Evolutionary conservation across 139 green algal species (phyloP).

Genomic region (Nannochloris sp.): DNA sequence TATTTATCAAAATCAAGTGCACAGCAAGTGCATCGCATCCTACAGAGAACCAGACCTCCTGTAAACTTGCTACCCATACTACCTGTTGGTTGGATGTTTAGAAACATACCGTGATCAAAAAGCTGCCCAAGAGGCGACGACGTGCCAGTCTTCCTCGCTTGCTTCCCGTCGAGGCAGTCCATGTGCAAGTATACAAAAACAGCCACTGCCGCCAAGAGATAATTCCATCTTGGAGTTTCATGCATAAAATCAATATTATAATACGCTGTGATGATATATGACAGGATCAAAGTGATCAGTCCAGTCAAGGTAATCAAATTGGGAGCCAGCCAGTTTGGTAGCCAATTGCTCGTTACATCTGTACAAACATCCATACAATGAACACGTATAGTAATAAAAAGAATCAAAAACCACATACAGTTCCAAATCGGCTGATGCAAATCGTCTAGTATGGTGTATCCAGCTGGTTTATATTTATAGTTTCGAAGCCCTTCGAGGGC

Average conservation of each 20-base stretch:
- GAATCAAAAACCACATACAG: constrained; percentile 29
- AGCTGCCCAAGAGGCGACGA: constrained; percentile 89
- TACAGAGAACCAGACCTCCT: constrained; percentile 14
- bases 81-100: too few species aligned
- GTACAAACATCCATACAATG: neutral
- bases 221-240: constrained; percentile 53
- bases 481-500: constrained; percentile 59
- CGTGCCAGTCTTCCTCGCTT: constrained; percentile 79
- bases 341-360: constrained; percentile 29
- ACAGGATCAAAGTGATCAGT: constrained; percentile 42
- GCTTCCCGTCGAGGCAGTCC: constrained; percentile 92
- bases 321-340: constrained; percentile 83
- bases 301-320: constrained; percentile 89
- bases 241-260: constrained; percentile 56
- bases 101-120: constrained; percentile 80
- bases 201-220: constrained; percentile 28
- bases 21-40: constrained; percentile 73
- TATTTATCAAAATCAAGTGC: constrained; percentile 58
- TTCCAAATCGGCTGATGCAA: constrained; percentile 72
- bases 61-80: too few species aligned
- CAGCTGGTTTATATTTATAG: constrained; percentile 76
- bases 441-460: constrained; percentile 75
- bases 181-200: constrained; percentile 67
- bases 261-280: constrained; percentile 42
- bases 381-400: neutral